Evolutionary conservation across 306 rosid genomes (phyloP).

Genomic region (Mimosa bimucronata): DNA sequence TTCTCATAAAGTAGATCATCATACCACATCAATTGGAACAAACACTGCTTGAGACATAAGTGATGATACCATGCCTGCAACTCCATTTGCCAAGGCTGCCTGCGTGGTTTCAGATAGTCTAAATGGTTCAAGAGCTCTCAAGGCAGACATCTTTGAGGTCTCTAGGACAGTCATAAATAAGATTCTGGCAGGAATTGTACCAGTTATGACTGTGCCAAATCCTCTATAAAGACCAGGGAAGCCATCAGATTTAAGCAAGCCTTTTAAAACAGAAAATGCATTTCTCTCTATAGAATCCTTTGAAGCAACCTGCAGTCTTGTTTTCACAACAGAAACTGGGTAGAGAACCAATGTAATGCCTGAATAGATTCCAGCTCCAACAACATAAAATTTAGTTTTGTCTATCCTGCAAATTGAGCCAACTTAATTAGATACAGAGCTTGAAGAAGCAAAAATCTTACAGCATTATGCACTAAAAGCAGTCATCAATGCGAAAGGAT

Average conservation of each 20-base stretch:
- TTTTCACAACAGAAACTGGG: constrained; percentile 93
- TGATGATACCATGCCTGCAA: constrained; percentile 94
- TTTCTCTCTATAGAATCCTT: constrained; percentile 70
- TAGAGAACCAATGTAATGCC: constrained; percentile 89
- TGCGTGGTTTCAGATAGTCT: constrained; percentile 73
- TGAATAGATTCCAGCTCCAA: constrained; percentile 94
- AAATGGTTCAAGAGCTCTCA: constrained; percentile 71
- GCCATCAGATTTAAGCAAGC: constrained; percentile 77
- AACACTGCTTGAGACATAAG: constrained; percentile 85
- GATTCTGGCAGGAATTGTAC: constrained; percentile 89
- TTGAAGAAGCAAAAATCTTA: constrained; percentile 26
- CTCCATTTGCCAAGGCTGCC: constrained; percentile 93
- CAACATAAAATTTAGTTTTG: constrained; percentile 84
- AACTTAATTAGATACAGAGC: constrained; percentile 33
- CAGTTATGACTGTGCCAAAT: constrained; percentile 84
- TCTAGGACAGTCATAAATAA: constrained; percentile 78
- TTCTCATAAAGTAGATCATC: constrained; percentile 39
- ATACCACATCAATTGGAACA: constrained; percentile 98
- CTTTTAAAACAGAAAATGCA: constrained; percentile 75
- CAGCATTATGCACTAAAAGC: constrained; percentile 13
- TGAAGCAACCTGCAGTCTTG: constrained; percentile 88
- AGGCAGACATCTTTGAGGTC: constrained; percentile 77
- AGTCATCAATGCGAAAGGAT: not conserved
- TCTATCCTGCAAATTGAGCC: constrained; percentile 76
- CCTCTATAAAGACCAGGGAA: constrained; percentile 92